Percentiles rank a stretch among this genome's conserved stretches.
Conservation (phyloP, 192 early-diverging fungal species). For the Lobosporangium transversale region DNA sequence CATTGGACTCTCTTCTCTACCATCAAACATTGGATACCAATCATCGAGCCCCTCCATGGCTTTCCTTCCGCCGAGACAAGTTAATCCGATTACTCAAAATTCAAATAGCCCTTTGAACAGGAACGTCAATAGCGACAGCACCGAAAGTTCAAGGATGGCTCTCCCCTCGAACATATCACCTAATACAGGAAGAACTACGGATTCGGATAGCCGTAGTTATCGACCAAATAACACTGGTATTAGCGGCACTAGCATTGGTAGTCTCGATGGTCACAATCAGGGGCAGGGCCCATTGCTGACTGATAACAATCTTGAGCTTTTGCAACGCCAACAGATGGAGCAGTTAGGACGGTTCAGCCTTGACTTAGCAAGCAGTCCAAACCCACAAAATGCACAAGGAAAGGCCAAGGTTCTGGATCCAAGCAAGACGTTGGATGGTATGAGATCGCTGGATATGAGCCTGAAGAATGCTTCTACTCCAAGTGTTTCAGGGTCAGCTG, state of each 20-base stretch:
- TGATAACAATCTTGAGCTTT: slow-evolving; percentile 13
- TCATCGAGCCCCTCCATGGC: slow-evolving; percentile 19
- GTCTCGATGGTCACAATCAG: not conserved
- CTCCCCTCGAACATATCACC: too few species aligned
- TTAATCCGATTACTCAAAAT: not conserved
- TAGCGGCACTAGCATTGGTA: not conserved
- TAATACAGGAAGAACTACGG: too few species aligned
- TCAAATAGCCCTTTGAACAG: not conserved
- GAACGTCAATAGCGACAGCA: not conserved
- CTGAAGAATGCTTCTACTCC: not conserved
- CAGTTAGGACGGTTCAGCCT: slow-evolving; percentile 30
- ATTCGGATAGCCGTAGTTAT: not conserved
- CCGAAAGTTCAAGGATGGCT: too few species aligned
- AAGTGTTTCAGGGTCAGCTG: not conserved
- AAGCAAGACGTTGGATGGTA: slow-evolving; percentile 38
- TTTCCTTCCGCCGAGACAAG: slow-evolving; percentile 6
- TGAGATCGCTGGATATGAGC: slow-evolving; percentile 9
- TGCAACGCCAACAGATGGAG: slow-evolving; percentile 43
- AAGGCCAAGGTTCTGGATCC: slow-evolving; percentile 35
- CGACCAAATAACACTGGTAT: slow-evolving; percentile 19
- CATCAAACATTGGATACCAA: slow-evolving; percentile 8
- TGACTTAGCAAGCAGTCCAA: not conserved
- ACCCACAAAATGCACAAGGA: slow-evolving; percentile 28
- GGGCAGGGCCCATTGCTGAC: not conserved
- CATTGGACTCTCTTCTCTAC: slow-evolving; percentile 19